phyloP scores from a whole-genome alignment of 2,329 filamentous ascomycete genomes.

The Penicillium corylophilum region DNA sequence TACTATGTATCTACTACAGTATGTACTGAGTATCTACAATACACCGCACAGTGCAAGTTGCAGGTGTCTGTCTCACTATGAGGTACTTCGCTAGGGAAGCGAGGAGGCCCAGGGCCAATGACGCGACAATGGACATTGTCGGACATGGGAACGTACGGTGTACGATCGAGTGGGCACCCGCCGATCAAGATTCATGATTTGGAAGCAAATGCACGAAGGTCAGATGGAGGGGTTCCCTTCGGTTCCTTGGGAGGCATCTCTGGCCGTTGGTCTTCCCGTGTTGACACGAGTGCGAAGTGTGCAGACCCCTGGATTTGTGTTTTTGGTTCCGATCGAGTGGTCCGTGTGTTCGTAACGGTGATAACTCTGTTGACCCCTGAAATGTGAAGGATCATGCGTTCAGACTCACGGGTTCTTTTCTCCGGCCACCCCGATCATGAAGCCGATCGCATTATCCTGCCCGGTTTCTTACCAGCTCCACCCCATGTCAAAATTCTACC shows the following conservation, averaged over 20 bases:
- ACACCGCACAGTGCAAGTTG: background rate
- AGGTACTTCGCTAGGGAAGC: background rate
- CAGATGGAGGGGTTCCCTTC: constrained; percentile 2
- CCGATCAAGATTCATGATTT: constrained; percentile 10
- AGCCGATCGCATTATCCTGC: background rate
- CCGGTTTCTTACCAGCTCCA: constrained; percentile 1
- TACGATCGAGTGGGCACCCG: constrained; percentile 4
- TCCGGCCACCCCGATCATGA: background rate
- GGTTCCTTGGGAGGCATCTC: background rate
- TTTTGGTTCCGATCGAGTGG: constrained; percentile 3
- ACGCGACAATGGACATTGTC: background rate
- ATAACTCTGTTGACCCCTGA: constrained; percentile 4
- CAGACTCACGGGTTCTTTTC: background rate
- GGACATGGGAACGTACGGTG: background rate
- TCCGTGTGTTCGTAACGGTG: background rate
- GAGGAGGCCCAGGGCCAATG: background rate
- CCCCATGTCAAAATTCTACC: constrained; percentile 14
- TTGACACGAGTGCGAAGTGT: background rate
- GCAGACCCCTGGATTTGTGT: background rate
- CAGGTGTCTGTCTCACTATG: no score
- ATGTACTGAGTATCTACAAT: no score
- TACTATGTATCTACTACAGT: no score
- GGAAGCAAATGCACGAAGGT: constrained; percentile 3
- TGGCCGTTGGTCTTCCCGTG: background rate
- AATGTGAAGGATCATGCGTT: background rate